These are phyloP conservation scores for Claviceps humidiphila DNA, from an alignment of 2,329 filamentous ascomycete genomes.

Conservation along the genomic window DNA sequence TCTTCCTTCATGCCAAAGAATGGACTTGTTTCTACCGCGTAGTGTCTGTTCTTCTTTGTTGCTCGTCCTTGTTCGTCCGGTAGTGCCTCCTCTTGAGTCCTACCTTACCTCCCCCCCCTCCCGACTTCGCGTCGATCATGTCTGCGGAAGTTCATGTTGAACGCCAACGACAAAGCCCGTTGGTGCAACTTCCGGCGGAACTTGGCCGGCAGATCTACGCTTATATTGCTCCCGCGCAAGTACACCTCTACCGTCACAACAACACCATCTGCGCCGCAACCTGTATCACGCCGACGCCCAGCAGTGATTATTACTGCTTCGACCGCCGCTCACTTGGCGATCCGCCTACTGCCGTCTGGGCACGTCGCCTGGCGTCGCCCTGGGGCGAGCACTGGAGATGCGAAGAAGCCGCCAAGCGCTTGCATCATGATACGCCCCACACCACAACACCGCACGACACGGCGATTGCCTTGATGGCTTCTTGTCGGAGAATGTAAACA, in stretches of 20 bases:
- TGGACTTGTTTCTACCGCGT: neutral
- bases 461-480: constrained; percentile 2
- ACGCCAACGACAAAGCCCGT: neutral
- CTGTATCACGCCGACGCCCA: constrained; percentile 2
- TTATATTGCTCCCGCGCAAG: neutral
- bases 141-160: neutral
- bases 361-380: constrained; percentile 4
- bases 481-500: constrained; percentile 4
- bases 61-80: neutral
- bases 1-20: neutral
- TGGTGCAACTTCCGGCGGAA: constrained; percentile 1
- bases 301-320: constrained; percentile 6
- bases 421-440: neutral
- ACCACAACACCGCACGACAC: neutral
- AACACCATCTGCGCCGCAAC: constrained; percentile 1
- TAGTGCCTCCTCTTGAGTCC: neutral
- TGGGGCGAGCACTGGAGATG: constrained; percentile 7
- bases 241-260: constrained; percentile 1
- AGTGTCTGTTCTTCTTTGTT: neutral
- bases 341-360: constrained; percentile 5
- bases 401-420: constrained; percentile 5
- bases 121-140: neutral
- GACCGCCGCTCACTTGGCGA: constrained; percentile 6
- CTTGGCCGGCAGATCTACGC: constrained; percentile 3
- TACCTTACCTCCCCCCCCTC: no score